These are phyloP conservation scores for Hypoxylon sp. DNA, from an alignment of 2,329 filamentous ascomycete species.

Conservation along the genomic window DNA sequence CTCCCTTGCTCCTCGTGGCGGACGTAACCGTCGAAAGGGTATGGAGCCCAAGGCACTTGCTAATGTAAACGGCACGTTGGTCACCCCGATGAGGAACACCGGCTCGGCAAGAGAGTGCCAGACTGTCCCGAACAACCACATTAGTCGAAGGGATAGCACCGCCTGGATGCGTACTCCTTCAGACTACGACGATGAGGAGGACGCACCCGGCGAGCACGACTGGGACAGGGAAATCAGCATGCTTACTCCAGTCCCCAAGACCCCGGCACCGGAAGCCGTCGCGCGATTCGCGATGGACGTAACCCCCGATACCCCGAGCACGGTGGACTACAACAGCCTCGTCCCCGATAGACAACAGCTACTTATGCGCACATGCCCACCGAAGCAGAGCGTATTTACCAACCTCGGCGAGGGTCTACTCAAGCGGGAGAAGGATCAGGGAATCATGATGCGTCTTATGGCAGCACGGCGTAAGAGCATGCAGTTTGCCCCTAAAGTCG, in stretches of 20 bases:
- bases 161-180: constrained; percentile 68
- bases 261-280: constrained; percentile 67
- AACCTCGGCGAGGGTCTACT: constrained; percentile 61
- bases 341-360: constrained; percentile 54
- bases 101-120: constrained; percentile 52
- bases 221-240: constrained; percentile 56
- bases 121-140: constrained; percentile 60
- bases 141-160: constrained; percentile 65
- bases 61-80: constrained; percentile 74
- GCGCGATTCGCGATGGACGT: constrained; percentile 64
- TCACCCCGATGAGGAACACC: constrained; percentile 57
- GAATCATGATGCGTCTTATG: constrained; percentile 72
- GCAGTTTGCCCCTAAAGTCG: constrained; percentile 80
- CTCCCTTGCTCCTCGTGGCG: constrained; percentile 74
- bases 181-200: constrained; percentile 53
- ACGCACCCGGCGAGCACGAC: constrained; percentile 51
- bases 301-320: constrained; percentile 59
- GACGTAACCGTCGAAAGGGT: constrained; percentile 78
- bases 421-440: constrained; percentile 64
- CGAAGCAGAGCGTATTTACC: constrained; percentile 57
- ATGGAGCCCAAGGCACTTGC: constrained; percentile 81
- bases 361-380: constrained; percentile 66
- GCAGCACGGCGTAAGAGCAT: constrained; percentile 80
- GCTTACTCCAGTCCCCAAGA: constrained; percentile 69
- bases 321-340: constrained; percentile 51